Base-by-base conservation (phyloP, 2,329 filamentous ascomycete species). In the Paecilomyces formosus region DNA sequence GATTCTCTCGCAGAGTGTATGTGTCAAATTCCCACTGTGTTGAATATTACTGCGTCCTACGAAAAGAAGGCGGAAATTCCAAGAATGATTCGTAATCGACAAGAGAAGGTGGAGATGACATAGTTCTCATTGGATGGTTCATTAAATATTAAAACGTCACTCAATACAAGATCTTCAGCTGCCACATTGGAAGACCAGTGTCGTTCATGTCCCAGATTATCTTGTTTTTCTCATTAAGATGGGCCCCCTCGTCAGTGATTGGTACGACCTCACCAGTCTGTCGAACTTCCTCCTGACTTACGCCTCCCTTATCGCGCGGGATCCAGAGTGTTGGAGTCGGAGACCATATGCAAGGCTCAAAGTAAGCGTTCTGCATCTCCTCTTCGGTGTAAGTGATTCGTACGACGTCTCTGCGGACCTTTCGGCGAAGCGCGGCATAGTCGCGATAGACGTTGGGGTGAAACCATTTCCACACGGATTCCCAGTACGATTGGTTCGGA, bases 171-270 rank as follows among this genome's bases (percentile, higher is more conserved):
- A 77, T 70, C 72, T 81, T 82, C 67, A 80, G 73, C 61, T 80
- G 67, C 72, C 81, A 84, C 57, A 85, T 77, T 12, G 84, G 84
- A 55, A 84, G 80, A 59, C 79, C 72, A 13, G 80, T 81, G 52
- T 77, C 76, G 60, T 83, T 79, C n/a, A 79, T 76, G 68, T 85
- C 81, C 83, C 84, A 86, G 12, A 81, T 74, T 51, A 87, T 76
- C 61, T 83, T 84, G 71, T 87, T 88, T 76, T 88, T 88, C 65
- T 88, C 87, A 68, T 88, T 80, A 50, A 92, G 72, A 57, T 80
- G 81, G 52, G 88, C 89, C 3, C 85, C 87, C 62, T 90, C 86
- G 68, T 96, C 90, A 0, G 89, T 93, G 56, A 93, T 93, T 0
- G 84, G 84, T 45, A 91, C 88, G n/a, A 87, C 79, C 61, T 82